These are phyloP conservation scores for Oemleria cerasiformis DNA, from an alignment of 306 rosid genomes.

Conservation along the genomic window DNA sequence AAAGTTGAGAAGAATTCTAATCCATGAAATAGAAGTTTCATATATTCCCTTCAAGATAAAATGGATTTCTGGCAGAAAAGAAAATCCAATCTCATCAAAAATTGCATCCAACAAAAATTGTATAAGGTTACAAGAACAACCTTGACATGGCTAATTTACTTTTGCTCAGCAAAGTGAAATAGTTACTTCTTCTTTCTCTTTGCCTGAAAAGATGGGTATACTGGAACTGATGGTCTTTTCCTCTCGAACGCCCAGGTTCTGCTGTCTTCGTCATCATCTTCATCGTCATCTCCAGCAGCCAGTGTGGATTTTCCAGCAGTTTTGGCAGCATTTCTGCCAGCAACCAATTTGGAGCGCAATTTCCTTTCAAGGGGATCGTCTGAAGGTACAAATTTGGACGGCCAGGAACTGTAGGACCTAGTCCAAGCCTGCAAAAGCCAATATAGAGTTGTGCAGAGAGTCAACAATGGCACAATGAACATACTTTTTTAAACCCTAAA, in stretches of 20 bases:
- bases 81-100: too few species aligned
- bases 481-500: conserved; percentile 7
- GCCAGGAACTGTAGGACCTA: conserved; percentile 71
- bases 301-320: conserved; percentile 34
- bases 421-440: conserved; percentile 60
- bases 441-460: background rate
- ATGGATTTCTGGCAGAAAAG: too few species aligned
- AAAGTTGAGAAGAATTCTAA: too few species aligned
- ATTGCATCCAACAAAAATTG: too few species aligned
- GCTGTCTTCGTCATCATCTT: conserved; percentile 53
- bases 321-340: conserved; percentile 55
- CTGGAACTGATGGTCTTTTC: conserved; percentile 57
- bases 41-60: too few species aligned
- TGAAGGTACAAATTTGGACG: conserved; percentile 46
- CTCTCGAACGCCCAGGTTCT: conserved; percentile 58
- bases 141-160: conserved; percentile 3
- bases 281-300: conserved; percentile 28
- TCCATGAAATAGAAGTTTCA: too few species aligned
- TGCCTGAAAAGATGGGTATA: conserved; percentile 18
- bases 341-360: conserved; percentile 51
- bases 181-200: conserved; percentile 55
- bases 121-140: background rate
- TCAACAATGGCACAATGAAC: background rate
- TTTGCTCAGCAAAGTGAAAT: background rate
- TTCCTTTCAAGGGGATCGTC: conserved; percentile 66